phyloP scores from a whole-genome alignment of 768 basidiomycete species.

The Lactarius tabidus region DNA sequence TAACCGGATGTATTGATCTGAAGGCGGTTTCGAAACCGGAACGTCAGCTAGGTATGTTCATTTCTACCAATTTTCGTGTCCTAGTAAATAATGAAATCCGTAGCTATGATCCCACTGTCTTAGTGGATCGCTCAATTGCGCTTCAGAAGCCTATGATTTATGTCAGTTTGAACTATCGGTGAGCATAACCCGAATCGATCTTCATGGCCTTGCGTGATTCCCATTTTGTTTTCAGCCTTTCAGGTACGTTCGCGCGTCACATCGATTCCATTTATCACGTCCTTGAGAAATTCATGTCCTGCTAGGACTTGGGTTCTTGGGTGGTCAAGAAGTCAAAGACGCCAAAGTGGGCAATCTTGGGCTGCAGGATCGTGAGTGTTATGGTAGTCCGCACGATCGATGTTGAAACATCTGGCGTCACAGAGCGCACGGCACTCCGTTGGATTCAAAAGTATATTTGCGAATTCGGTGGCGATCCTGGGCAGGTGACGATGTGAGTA shows the following conservation, averaged over 20 bases:
- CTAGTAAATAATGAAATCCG: neutral
- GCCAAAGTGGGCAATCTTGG: conserved; percentile 59
- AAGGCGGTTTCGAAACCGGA: neutral
- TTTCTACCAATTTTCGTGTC: no score
- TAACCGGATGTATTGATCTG: neutral
- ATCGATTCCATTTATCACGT: neutral
- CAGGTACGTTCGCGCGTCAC: neutral
- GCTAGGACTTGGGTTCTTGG: conserved; percentile 47
- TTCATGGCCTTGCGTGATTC: no score
- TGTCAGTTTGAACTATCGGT: conserved; percentile 31
- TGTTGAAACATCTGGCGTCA: neutral
- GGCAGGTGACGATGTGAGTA: conserved; percentile 52
- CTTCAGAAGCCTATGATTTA: conserved; percentile 27
- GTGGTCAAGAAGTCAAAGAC: conserved; percentile 46
- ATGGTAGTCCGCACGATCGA: neutral
- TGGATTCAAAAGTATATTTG: conserved; percentile 66
- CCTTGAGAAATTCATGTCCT: neutral
- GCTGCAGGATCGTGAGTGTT: conserved; percentile 53
- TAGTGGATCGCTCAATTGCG: conserved; percentile 28
- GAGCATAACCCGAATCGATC: neutral
- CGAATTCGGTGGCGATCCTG: conserved; percentile 59
- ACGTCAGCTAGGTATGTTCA: neutral
- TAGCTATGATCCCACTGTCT: neutral
- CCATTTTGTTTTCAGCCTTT: conserved; percentile 1
- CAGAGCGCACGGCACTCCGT: conserved; percentile 53